Conservation (phyloP, 257 asterid genomes). For the Primulina huaijiensis region DNA sequence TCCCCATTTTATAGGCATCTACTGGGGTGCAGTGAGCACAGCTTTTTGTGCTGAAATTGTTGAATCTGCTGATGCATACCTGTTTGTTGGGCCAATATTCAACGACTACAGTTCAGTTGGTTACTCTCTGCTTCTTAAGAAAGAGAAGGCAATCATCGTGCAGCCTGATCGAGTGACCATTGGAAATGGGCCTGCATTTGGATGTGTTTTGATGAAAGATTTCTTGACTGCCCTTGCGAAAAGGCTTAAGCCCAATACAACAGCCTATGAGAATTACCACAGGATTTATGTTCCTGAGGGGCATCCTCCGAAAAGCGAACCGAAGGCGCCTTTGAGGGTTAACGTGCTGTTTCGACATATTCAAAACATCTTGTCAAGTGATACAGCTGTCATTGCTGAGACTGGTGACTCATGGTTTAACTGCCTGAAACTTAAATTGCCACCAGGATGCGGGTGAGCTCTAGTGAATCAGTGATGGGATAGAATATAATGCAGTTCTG, state of each 20-base stretch:
- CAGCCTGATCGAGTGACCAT: constrained; percentile 71
- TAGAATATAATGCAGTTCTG: neutral
- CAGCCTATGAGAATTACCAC: constrained; percentile 74
- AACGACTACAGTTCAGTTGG: constrained; percentile 83
- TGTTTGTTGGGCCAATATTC: constrained; percentile 79
- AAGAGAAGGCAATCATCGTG: constrained; percentile 67
- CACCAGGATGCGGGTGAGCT: constrained; percentile 65
- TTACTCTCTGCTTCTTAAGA: constrained; percentile 76
- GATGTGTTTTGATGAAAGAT: constrained; percentile 79
- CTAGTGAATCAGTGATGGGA: neutral
- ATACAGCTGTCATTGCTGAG: constrained; percentile 73
- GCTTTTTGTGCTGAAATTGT: constrained; percentile 80
- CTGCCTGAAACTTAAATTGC: constrained; percentile 70
- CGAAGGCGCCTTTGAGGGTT: constrained; percentile 65
- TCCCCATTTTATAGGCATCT: constrained; percentile 75
- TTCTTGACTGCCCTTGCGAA: constrained; percentile 57
- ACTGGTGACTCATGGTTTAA: constrained; percentile 91
- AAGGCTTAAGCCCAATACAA: constrained; percentile 52
- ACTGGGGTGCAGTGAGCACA: constrained; percentile 88
- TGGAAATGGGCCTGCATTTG: constrained; percentile 68
- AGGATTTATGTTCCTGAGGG: constrained; percentile 77
- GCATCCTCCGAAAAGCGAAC: constrained; percentile 48
- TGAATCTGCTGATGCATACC: constrained; percentile 78
- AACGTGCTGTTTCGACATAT: constrained; percentile 66
- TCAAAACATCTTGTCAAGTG: constrained; percentile 60